Evolutionary conservation across 306 rosid genomes (phyloP), one percentile per base, ranked within the genome.

Genomic region (Cicer cuneatum): DNA sequence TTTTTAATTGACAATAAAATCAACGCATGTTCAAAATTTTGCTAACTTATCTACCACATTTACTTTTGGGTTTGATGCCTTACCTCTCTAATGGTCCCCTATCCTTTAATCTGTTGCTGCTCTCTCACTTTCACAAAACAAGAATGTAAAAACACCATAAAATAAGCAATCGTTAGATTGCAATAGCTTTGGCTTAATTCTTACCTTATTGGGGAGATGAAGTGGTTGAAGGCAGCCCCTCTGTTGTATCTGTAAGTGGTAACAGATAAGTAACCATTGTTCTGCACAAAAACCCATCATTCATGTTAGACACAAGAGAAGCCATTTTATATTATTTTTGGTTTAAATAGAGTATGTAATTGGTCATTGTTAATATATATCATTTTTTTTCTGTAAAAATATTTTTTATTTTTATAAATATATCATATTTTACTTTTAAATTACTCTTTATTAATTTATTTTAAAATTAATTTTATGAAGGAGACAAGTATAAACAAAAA

Each of bases 71-170:
- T 66, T 61, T 67, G 67, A 39, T 77, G 51, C 45, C 56, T 33
- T 66, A 53, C 49, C 47, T 54, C 47, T 12, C 13, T 7, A 8
- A 43, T 70, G 77, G 82, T 78, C 82, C 73, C 85, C 85, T 82
- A 29, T 13, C 35, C 33, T 15, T 15, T 54, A 35, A 29, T 4
- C 35, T 29, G 13, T 72, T 59, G 65, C 46, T 72, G 77, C 19
- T 68, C 75, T 61, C 82, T 74, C 75, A 2, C 78, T 65, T 79
- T 73, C 78, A 37, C 85, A 84, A 52, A 73, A 72, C 75, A 79
- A 65, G 35, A 56, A 73, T 19, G 66, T 63, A 48, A 58, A 69
- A 69, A 73, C 73, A 74, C 45, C 75, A 78, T 16, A 58, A 78
- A 81, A 51, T 78, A 74, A 67, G 80, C 84, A 81, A 63, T 66